Conservation (phyloP, 768 basidiomycete genomes). For the Phlebiopsis gigantea region DNA sequence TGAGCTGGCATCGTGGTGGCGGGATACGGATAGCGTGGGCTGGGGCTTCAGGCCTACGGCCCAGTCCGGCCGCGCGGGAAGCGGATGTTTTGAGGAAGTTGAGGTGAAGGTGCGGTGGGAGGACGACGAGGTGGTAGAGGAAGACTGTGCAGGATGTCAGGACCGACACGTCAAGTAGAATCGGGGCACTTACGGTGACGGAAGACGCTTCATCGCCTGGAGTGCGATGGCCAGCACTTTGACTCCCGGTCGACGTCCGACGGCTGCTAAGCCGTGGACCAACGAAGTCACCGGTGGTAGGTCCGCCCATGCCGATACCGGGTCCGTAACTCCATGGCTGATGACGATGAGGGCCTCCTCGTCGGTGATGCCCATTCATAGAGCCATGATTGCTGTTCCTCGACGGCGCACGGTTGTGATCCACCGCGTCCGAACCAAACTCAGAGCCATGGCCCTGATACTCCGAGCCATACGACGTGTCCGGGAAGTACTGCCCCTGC, state of each 20-base stretch:
- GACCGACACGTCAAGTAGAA: neutral
- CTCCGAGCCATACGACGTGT: neutral
- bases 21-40: constrained; percentile 49
- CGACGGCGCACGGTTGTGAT: constrained; percentile 29
- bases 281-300: constrained; percentile 37
- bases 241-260: constrained; percentile 40
- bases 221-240: constrained; percentile 51
- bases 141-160: constrained; percentile 42
- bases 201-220: constrained; percentile 75
- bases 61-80: constrained; percentile 85
- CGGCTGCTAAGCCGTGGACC: constrained; percentile 63
- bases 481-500: constrained; percentile 13
- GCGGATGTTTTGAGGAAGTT: constrained; percentile 71
- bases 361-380: constrained; percentile 19
- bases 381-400: constrained; percentile 27
- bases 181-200: constrained; percentile 53
- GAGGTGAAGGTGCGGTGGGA: constrained; percentile 76
- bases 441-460: constrained; percentile 28
- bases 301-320: constrained; percentile 37
- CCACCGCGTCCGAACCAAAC: constrained; percentile 20
- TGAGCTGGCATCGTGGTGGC: constrained; percentile 45
- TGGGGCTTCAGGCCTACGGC: constrained; percentile 80
- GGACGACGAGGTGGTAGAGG: constrained; percentile 73
- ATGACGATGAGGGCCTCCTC: constrained; percentile 19
- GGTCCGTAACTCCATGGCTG: constrained; percentile 67